These are phyloP conservation scores for Pistacia vera DNA, from an alignment of 345 rosid species.

Conservation along the genomic window DNA sequence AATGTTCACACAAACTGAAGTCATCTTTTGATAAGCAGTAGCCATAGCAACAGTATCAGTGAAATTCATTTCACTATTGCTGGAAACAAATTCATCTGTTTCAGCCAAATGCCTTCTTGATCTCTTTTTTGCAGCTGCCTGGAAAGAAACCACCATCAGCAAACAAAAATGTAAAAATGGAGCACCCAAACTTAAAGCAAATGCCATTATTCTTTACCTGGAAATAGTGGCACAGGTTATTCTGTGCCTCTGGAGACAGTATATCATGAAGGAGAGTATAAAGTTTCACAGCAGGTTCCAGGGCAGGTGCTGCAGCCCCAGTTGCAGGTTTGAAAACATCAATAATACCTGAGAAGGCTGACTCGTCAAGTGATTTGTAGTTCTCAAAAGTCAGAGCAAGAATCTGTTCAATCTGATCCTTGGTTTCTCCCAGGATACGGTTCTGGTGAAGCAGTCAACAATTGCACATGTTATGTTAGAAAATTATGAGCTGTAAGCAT, in stretches of 20 bases:
- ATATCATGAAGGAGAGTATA: conserved; percentile 90
- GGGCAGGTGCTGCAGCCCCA: conserved; percentile 84
- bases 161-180: conserved; percentile 1
- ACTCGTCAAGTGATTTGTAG: conserved; percentile 93
- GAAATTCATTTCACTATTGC: conserved; percentile 54
- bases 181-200: background rate
- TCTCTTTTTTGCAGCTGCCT: conserved; percentile 92
- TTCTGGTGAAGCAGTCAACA: conserved; percentile 58
- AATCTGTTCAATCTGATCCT: conserved; percentile 96
- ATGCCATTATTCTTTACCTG: conserved; percentile 55
- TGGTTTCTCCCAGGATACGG: conserved; percentile 86
- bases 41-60: conserved; percentile 69
- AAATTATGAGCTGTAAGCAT: conserved; percentile 8
- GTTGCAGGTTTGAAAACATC: conserved; percentile 79
- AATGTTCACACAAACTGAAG: conserved; percentile 64
- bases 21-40: conserved; percentile 93
- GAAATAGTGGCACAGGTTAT: conserved; percentile 79
- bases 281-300: conserved; percentile 88
- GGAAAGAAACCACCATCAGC: conserved; percentile 15
- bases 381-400: conserved; percentile 86
- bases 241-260: conserved; percentile 93
- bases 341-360: conserved; percentile 68
- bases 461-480: background rate
- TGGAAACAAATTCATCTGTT: conserved; percentile 86
- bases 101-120: conserved; percentile 84